Percentiles rank a stretch among this genome's conserved stretches.
Conservation (phyloP, 1,139 yeast species). For the Magnusiomyces paraingens region DNA sequence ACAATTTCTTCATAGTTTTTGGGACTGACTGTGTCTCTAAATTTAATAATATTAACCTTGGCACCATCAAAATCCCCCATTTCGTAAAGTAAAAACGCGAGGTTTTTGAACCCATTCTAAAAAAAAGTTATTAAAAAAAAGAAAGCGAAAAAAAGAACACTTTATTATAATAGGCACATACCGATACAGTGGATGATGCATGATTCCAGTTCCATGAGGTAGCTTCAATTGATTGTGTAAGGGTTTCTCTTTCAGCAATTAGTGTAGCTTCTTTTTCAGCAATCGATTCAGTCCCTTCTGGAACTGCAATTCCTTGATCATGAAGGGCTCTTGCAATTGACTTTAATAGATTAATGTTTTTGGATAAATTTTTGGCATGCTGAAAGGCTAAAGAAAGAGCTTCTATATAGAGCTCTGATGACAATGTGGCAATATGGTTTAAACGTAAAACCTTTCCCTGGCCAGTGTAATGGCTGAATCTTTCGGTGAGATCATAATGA, state of each 20-base stretch:
- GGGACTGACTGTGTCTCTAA: neutral
- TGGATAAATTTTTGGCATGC: neutral
- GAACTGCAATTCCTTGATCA: neutral
- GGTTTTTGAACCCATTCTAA: neutral
- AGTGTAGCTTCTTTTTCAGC: neutral
- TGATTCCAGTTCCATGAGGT: neutral
- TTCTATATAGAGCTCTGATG: slow-evolving; percentile 4
- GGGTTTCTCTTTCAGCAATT: neutral
- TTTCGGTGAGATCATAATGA: slow-evolving; percentile 8
- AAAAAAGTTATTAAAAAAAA: neutral
- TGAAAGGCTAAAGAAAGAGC: neutral
- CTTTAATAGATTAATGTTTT: neutral
- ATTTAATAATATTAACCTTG: slow-evolving; percentile 1
- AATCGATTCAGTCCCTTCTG: neutral
- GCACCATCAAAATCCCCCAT: slow-evolving; percentile 4
- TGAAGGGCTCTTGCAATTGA: neutral
- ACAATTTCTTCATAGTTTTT: neutral
- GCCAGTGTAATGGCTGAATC: slow-evolving; percentile 6
- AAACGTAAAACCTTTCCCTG: slow-evolving; percentile 12
- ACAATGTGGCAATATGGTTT: slow-evolving; percentile 7
- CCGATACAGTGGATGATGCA: neutral
- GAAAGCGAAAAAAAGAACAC: neutral
- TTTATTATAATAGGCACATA: neutral
- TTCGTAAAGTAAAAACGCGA: neutral
- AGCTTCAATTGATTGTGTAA: neutral